These are phyloP conservation scores for Brassica cretica DNA, from an alignment of 345 rosid genomes.

Conservation along the genomic window DNA sequence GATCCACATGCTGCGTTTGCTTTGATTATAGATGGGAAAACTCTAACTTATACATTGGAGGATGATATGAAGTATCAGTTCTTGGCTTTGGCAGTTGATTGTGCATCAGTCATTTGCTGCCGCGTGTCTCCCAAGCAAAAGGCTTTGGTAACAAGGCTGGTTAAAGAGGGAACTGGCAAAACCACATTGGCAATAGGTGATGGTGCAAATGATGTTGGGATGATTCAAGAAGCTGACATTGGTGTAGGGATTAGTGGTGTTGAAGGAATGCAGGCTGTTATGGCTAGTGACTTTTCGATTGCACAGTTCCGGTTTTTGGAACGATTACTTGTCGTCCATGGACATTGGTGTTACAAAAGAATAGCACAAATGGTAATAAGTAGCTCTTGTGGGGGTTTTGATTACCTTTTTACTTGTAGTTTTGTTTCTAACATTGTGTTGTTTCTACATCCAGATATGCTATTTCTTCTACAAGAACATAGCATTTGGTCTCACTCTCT, in stretches of 20 bases:
- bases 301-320: background rate
- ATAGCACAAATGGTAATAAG: background rate
- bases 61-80: slow-evolving; percentile 63
- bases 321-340: background rate
- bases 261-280: slow-evolving; percentile 77
- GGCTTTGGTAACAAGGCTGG: slow-evolving; percentile 51
- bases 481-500: slow-evolving; percentile 72
- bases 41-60: slow-evolving; percentile 59
- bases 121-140: slow-evolving; percentile 90
- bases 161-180: slow-evolving; percentile 11
- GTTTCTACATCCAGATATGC: slow-evolving; percentile 45
- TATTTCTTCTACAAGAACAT: slow-evolving; percentile 83
- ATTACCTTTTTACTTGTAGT: background rate
- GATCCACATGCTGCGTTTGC: slow-evolving; percentile 58
- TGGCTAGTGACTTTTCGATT: background rate
- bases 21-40: slow-evolving; percentile 71
- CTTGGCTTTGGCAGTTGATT: slow-evolving; percentile 66
- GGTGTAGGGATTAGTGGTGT: slow-evolving; percentile 98
- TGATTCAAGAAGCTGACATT: slow-evolving; percentile 99
- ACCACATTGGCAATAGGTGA: slow-evolving; percentile 77
- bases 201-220: slow-evolving; percentile 99
- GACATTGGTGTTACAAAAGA: background rate
- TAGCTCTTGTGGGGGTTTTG: background rate
- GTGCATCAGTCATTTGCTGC: slow-evolving; percentile 86
- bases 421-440: background rate